Evolutionary conservation across 2,329 filamentous ascomycete genomes (phyloP).

Genomic region (Colletotrichum horii): DNA sequence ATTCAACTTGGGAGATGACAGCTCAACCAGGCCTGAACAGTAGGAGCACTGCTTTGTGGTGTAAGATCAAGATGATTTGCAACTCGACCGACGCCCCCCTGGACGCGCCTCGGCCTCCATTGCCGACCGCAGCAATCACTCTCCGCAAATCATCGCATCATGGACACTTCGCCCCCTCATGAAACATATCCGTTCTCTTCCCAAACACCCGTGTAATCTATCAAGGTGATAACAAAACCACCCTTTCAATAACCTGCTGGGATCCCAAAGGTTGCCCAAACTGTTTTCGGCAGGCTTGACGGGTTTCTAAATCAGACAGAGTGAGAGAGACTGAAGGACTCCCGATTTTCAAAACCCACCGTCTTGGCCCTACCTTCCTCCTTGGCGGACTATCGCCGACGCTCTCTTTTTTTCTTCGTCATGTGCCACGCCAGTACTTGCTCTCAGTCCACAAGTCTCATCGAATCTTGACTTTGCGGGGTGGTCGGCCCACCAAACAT

Average conservation of each 20-base stretch:
- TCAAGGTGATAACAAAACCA: not conserved
- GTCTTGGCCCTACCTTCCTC: not conserved
- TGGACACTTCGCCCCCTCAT: not conserved
- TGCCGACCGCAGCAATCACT: not conserved
- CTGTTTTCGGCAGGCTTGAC: not conserved
- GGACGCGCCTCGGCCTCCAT: not conserved
- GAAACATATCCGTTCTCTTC: conserved; percentile 11
- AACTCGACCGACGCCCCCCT: not conserved
- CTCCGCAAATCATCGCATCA: conserved; percentile 20
- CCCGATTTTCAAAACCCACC: not conserved
- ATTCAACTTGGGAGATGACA: not conserved
- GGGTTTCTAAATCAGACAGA: not conserved
- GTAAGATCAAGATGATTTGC: not conserved
- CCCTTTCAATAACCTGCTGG: not conserved
- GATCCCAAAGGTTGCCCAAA: not conserved
- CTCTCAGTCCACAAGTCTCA: not conserved
- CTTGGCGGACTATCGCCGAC: not conserved
- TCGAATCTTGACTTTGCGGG: conserved; percentile 6
- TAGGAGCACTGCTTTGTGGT: not conserved
- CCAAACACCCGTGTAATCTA: conserved; percentile 1
- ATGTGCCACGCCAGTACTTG: conserved; percentile 2
- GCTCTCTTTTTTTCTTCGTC: not conserved
- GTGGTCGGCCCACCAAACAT: conserved; percentile 1
- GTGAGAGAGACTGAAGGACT: not conserved
- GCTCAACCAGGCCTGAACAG: not conserved